Percentiles rank a stretch among this genome's conserved stretches.
These are phyloP conservation scores for Cymbopogon flexuosus DNA, from an alignment of 202 grass and related monocot species.

Conservation along the genomic window DNA sequence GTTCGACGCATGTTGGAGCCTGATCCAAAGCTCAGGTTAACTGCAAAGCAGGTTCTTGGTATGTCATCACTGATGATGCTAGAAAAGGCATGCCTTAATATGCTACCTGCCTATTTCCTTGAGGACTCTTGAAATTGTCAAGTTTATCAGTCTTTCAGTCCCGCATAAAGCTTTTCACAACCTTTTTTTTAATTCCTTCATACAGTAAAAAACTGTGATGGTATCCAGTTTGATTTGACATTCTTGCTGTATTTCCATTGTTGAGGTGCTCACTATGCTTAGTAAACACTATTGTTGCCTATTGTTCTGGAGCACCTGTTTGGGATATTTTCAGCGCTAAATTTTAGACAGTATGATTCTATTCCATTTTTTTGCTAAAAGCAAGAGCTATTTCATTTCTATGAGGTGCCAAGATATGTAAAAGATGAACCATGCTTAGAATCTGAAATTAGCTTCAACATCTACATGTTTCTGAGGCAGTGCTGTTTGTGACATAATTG, in stretches of 20 bases:
- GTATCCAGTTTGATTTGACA: slow-evolving; percentile 12
- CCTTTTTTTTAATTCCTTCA: neutral
- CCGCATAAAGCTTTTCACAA: neutral
- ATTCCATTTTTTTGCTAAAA: neutral
- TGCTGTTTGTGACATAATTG: neutral
- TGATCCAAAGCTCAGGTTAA: slow-evolving; percentile 88
- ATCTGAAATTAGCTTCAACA: neutral
- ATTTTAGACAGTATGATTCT: neutral
- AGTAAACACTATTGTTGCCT: neutral
- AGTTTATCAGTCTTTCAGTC: neutral
- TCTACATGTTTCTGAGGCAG: neutral
- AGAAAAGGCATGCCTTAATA: slow-evolving; percentile 9
- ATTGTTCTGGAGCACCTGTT: neutral
- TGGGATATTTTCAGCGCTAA: neutral
- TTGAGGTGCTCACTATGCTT: neutral
- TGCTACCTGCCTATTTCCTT: neutral
- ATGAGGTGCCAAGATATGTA: slow-evolving; percentile 13
- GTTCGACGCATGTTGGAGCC: slow-evolving; percentile 94
- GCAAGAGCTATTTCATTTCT: neutral
- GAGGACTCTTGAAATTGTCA: neutral
- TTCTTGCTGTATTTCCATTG: neutral
- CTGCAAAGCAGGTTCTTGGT: slow-evolving; percentile 96
- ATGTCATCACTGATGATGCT: slow-evolving; percentile 22
- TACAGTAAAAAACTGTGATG: neutral
- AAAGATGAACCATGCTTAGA: neutral